phyloP scores from a whole-genome alignment of 345 rosid genomes.

The Salix viminalis region DNA sequence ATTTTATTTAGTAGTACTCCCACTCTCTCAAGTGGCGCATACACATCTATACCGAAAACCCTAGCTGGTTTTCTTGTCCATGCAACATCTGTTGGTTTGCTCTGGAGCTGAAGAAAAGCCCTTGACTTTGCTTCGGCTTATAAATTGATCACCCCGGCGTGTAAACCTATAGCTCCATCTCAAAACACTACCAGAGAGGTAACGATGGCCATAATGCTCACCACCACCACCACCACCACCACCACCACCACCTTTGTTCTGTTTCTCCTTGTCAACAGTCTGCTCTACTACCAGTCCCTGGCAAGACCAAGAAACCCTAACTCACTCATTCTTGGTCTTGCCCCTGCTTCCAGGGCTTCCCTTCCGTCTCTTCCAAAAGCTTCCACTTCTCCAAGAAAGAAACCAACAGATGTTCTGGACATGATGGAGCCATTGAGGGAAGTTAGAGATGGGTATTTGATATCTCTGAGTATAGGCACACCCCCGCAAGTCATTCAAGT shows the following conservation, averaged over 20 bases:
- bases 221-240: not conserved
- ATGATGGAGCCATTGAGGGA: conserved; percentile 56
- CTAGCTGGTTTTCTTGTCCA: not conserved
- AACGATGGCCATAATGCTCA: conserved; percentile 1
- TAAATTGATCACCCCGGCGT: not conserved
- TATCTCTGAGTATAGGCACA: conserved; percentile 63
- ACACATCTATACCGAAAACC: not conserved
- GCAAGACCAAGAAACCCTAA: conserved; percentile 35
- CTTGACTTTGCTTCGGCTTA: not conserved
- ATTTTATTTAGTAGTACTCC: not conserved
- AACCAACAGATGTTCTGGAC: conserved; percentile 26
- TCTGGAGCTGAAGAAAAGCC: not conserved
- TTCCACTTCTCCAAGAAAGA: conserved; percentile 19
- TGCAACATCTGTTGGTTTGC: not conserved
- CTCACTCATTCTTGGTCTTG: conserved; percentile 49
- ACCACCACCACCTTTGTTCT: conserved; percentile 12
- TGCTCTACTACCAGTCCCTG: conserved; percentile 21
- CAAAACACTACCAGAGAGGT: not conserved
- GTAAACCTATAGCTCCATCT: not conserved
- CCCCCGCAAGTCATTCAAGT: conserved; percentile 77
- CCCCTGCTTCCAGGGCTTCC: conserved; percentile 33
- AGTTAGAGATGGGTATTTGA: conserved; percentile 70
- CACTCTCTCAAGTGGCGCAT: not conserved
- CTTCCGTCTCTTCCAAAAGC: conserved; percentile 33
- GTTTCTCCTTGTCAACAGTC: conserved; percentile 18